Evolutionary conservation across 2,329 filamentous ascomycete genomes (phyloP).

Genomic region (Colletotrichum sp.): DNA sequence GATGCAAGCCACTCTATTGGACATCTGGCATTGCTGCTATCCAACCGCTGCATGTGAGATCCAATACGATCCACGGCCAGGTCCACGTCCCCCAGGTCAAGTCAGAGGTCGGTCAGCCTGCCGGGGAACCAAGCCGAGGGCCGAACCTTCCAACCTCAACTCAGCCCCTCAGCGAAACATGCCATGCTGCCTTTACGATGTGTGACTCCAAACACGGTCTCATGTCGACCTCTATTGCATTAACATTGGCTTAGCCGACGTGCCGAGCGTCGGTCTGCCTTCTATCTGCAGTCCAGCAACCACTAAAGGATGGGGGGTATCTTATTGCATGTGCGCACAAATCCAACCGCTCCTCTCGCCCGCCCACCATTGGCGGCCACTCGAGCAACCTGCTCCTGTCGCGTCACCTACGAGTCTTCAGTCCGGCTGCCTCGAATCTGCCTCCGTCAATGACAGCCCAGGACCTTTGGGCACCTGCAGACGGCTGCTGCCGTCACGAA

Average conservation of each 20-base stretch:
- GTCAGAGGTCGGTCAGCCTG: not conserved
- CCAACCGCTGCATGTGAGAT: constrained; percentile 16
- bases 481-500: constrained; percentile 8
- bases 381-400: not conserved
- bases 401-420: not conserved
- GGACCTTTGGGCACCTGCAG: not conserved
- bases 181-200: not conserved
- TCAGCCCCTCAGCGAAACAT: not conserved
- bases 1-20: constrained; percentile 13
- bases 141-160: not conserved
- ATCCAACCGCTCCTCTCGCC: not conserved
- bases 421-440: not conserved
- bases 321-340: constrained; percentile 18
- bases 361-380: constrained; percentile 3
- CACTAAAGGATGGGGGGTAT: constrained; percentile 10
- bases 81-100: not conserved
- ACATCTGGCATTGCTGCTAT: not conserved
- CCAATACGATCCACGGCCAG: constrained; percentile 11
- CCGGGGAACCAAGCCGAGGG: not conserved
- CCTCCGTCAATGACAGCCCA: not conserved
- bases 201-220: not conserved
- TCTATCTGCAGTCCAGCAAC: not conserved
- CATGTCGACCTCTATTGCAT: not conserved
- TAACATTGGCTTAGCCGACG: constrained; percentile 8
- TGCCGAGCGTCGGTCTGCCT: not conserved